phyloP scores from a whole-genome alignment of 2,329 filamentous ascomycete species.

The Scortechinia acanthostroma region DNA sequence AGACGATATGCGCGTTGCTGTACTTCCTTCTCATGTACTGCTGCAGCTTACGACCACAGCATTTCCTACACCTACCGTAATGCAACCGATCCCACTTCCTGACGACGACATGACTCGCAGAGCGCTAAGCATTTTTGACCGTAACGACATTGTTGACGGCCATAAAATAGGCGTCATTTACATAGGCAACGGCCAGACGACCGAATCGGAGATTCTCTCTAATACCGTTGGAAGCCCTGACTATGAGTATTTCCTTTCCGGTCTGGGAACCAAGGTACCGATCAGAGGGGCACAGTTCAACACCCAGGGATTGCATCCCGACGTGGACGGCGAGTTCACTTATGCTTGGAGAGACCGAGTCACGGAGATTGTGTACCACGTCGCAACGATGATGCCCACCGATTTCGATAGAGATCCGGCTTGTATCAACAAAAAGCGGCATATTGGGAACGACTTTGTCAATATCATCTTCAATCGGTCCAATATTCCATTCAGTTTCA shows the following conservation, averaged over 20 bases:
- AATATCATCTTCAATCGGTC: conserved; percentile 73
- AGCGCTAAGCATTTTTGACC: conserved; percentile 56
- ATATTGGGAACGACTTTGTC: conserved; percentile 71
- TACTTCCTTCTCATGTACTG: conserved; percentile 32
- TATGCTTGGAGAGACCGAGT: conserved; percentile 68
- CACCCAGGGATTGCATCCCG: conserved; percentile 60
- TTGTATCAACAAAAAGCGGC: conserved; percentile 61
- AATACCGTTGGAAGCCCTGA: conserved; percentile 61
- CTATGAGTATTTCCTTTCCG: conserved; percentile 57
- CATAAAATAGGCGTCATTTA: conserved; percentile 70
- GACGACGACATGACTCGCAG: conserved; percentile 40
- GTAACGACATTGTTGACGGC: conserved; percentile 65
- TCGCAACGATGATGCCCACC: conserved; percentile 71
- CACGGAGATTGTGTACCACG: conserved; percentile 67
- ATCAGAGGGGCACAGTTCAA: conserved; percentile 61
- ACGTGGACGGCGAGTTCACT: conserved; percentile 58
- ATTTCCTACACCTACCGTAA: conserved; percentile 26
- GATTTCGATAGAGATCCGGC: conserved; percentile 50
- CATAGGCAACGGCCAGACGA: conserved; percentile 57
- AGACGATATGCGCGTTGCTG: conserved; percentile 23
- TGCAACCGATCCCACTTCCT: conserved; percentile 39
- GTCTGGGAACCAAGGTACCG: conserved; percentile 59
- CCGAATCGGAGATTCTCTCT: conserved; percentile 58
- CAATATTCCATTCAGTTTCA: conserved; percentile 56
- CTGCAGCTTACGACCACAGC: conserved; percentile 30